A percentile compares a stretch with the other conserved stretches of the same genome.
Conservation (phyloP, 768 basidiomycete genomes). For the Phlegmacium glaucopus region DNA sequence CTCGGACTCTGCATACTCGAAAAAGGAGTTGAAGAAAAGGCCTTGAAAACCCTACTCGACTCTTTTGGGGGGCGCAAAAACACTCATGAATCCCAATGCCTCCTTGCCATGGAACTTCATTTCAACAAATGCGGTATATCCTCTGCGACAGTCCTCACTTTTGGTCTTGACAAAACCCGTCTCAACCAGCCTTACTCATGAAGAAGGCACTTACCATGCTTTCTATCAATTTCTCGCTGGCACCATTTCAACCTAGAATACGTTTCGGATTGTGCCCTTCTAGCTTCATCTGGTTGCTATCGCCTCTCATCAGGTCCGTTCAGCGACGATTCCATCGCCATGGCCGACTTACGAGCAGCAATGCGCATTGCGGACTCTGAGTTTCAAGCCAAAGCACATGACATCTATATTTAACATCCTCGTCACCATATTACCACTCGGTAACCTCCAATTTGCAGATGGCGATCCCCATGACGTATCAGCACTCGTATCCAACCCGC, state of each 20-base stretch:
- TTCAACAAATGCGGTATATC: slow-evolving; percentile 74
- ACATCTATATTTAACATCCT: slow-evolving; percentile 79
- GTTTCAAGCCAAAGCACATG: slow-evolving; percentile 89
- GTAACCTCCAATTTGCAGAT: slow-evolving; percentile 78
- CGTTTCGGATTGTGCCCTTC: slow-evolving; percentile 76
- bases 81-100: slow-evolving; percentile 79
- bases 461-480: slow-evolving; percentile 48
- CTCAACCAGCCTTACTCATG: slow-evolving; percentile 67
- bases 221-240: slow-evolving; percentile 93
- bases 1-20: slow-evolving; percentile 81
- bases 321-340: slow-evolving; percentile 80
- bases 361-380: slow-evolving; percentile 73
- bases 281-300: slow-evolving; percentile 86
- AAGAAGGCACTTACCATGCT: slow-evolving; percentile 87
- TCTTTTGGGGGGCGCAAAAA: slow-evolving; percentile 90
- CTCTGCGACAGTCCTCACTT: slow-evolving; percentile 77
- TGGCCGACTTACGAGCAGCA: slow-evolving; percentile 80
- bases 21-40: slow-evolving; percentile 70
- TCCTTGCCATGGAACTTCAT: slow-evolving; percentile 82
- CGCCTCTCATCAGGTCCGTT: slow-evolving; percentile 84
- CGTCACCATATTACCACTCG: slow-evolving; percentile 75
- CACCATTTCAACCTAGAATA: slow-evolving; percentile 73
- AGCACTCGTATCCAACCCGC: slow-evolving; percentile 61
- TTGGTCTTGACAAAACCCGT: slow-evolving; percentile 86
- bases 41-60: slow-evolving; percentile 73